Conservation (phyloP, 305 asterid species). For the Lippia alba region DNA sequence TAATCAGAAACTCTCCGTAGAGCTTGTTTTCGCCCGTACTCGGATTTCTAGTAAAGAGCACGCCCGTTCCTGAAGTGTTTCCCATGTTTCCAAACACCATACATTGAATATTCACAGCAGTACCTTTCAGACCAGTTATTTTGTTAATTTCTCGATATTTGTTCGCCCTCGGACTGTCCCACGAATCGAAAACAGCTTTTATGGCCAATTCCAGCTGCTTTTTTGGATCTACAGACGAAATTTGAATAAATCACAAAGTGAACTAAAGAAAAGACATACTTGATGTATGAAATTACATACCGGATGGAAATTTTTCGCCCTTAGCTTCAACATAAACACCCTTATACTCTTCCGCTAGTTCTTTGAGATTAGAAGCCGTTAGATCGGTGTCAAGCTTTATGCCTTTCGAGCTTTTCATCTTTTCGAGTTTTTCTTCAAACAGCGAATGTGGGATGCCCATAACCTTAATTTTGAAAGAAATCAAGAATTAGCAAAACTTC, state of each 20-base stretch:
- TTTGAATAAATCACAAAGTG: neutral
- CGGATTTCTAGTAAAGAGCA: conserved; percentile 93
- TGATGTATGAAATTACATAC: conserved; percentile 35
- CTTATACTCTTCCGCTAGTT: conserved; percentile 88
- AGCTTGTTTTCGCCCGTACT: conserved; percentile 95
- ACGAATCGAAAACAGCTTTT: conserved; percentile 89
- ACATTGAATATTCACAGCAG: conserved; percentile 94
- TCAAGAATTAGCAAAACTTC: neutral
- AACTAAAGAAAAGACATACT: neutral
- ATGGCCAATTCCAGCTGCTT: conserved; percentile 87
- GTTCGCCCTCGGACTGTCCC: conserved; percentile 95
- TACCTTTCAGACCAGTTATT: conserved; percentile 89
- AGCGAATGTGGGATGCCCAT: conserved; percentile 86
- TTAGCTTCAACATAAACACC: conserved; percentile 72
- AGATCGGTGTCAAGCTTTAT: conserved; percentile 79
- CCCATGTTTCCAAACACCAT: conserved; percentile 99
- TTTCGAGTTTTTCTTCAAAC: conserved; percentile 82
- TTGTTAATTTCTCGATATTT: conserved; percentile 85
- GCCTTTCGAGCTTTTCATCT: conserved; percentile 63
- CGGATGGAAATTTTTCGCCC: conserved; percentile 90
- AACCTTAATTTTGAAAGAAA: conserved; percentile 54
- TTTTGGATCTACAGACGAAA: conserved; percentile 63
- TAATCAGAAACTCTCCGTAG: conserved; percentile 89
- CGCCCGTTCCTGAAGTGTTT: conserved; percentile 95
- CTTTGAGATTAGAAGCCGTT: conserved; percentile 83